Evolutionary conservation across 1,139 yeast species (phyloP).

Genomic region (Yamadazyma spencermartinsiae): DNA sequence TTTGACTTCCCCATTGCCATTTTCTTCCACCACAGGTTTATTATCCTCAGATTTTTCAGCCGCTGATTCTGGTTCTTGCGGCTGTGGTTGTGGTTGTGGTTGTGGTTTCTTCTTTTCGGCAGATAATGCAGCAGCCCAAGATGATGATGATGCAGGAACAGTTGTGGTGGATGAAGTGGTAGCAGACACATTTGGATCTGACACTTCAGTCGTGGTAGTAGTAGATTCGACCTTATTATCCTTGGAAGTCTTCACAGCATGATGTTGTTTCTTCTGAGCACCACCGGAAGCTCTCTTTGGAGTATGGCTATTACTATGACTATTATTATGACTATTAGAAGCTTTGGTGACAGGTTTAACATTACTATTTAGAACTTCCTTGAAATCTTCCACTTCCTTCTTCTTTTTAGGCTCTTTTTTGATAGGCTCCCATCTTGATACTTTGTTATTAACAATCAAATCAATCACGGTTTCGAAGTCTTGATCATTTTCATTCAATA

Average conservation of each 20-base stretch:
- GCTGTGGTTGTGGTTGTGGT: conserved; percentile 17
- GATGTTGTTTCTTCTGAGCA: conserved; percentile 9
- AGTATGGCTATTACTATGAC: conserved; percentile 1
- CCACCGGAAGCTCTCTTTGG: conserved; percentile 3
- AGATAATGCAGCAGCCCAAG: conserved; percentile 57
- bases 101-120: conserved; percentile 26
- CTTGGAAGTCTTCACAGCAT: conserved; percentile 6
- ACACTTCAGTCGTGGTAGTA: conserved; percentile 10
- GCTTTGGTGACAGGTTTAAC: conserved; percentile 4
- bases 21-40: background rate
- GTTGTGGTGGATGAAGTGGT: conserved; percentile 20
- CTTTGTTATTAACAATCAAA: conserved; percentile 82
- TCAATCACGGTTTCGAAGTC: conserved; percentile 81
- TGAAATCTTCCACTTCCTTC: conserved; percentile 26
- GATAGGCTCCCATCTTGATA: conserved; percentile 60
- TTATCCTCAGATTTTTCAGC: conserved; percentile 10
- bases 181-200: conserved; percentile 11
- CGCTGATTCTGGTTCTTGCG: conserved; percentile 14
- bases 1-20: conserved; percentile 6
- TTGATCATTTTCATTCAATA: conserved; percentile 69
- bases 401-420: conserved; percentile 49
- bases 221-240: conserved; percentile 7
- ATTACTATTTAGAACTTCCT: conserved; percentile 7
- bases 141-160: conserved; percentile 23
- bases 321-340: no score